Conservation (phyloP, 2,329 filamentous ascomycete genomes). For the Grosmannia huntii region DNA sequence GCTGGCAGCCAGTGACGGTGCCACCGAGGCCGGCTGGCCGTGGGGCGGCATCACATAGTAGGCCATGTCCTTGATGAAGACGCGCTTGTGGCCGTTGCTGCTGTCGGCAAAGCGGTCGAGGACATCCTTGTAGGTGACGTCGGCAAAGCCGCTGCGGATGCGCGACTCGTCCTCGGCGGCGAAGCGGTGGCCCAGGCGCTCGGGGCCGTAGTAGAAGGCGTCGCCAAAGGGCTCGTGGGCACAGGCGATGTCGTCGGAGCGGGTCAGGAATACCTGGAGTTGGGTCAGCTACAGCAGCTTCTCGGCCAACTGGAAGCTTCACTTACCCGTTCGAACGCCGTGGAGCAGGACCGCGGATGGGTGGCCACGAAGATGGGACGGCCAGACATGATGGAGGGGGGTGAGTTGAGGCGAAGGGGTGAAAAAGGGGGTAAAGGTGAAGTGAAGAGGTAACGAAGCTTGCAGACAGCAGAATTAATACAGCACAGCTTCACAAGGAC, state of each 20-base stretch:
- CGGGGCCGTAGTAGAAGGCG: slow-evolving; percentile 90
- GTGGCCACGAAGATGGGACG: slow-evolving; percentile 87
- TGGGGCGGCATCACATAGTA: slow-evolving; percentile 79
- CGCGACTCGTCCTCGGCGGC: slow-evolving; percentile 49
- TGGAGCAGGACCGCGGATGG: slow-evolving; percentile 89
- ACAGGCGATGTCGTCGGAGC: slow-evolving; percentile 65
- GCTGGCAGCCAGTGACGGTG: slow-evolving; percentile 56
- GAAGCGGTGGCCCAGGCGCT: slow-evolving; percentile 70
- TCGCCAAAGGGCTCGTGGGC: slow-evolving; percentile 96
- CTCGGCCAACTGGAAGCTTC: background rate
- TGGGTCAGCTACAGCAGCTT: background rate
- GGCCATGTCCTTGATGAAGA: slow-evolving; percentile 97
- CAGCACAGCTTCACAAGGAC: too few relatives aligned
- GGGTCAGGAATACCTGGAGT: slow-evolving; percentile 85
- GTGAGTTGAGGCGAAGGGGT: too few relatives aligned
- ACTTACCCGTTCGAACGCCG: slow-evolving; percentile 82
- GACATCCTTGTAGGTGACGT: slow-evolving; percentile 64
- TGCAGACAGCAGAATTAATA: too few relatives aligned
- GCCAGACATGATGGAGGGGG: slow-evolving; percentile 44
- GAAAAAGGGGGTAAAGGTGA: background rate
- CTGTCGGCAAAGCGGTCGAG: slow-evolving; percentile 59
- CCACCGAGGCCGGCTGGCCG: slow-evolving; percentile 53
- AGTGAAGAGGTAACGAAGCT: background rate
- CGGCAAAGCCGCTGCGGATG: slow-evolving; percentile 49
- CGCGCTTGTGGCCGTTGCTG: slow-evolving; percentile 65